Percentiles rank a stretch among this genome's conserved stretches.
Evolutionary conservation across 2,329 filamentous ascomycete genomes (phyloP).

Genomic region (Neofusicoccum cordaticola): DNA sequence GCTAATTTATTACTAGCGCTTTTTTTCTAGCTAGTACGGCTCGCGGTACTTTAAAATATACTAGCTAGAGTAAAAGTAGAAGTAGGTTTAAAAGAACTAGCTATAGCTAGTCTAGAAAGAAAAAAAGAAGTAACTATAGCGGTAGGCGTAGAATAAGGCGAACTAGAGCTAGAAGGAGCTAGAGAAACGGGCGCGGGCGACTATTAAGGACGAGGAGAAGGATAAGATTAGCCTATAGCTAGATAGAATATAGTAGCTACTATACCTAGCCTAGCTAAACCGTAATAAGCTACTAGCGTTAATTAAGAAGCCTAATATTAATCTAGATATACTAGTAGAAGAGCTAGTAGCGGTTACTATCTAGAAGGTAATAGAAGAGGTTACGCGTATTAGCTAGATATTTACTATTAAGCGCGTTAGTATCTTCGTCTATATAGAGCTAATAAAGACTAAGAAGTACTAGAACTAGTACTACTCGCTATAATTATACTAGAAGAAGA

Average conservation of each 20-base stretch:
- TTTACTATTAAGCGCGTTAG: constrained; percentile 18
- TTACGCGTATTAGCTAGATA: constrained; percentile 20
- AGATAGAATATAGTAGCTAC: too few species aligned
- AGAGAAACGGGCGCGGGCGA: constrained; percentile 10
- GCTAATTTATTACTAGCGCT: too few species aligned
- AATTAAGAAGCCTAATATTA: too few species aligned
- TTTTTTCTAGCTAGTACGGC: too few species aligned
- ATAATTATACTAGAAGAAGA: constrained; percentile 22
- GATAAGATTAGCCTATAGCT: too few species aligned
- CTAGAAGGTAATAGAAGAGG: constrained; percentile 21
- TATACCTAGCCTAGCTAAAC: too few species aligned
- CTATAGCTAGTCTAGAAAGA: too few species aligned
- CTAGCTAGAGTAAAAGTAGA: too few species aligned
- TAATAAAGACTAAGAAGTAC: constrained; percentile 23
- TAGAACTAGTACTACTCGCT: constrained; percentile 22
- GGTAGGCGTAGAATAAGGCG: constrained; percentile 20
- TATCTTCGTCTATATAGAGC: constrained; percentile 22
- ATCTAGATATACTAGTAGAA: too few species aligned
- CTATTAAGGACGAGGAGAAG: not conserved
- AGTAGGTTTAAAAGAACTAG: too few species aligned
- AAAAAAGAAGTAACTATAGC: constrained; percentile 22
- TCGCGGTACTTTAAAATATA: too few species aligned
- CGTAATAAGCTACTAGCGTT: too few species aligned
- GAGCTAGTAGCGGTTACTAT: constrained; percentile 18
- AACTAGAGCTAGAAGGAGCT: constrained; percentile 19